Evolutionary conservation across 176 grass and related monocot genomes (phyloP).

Genomic region (Cenchrus americanus): DNA sequence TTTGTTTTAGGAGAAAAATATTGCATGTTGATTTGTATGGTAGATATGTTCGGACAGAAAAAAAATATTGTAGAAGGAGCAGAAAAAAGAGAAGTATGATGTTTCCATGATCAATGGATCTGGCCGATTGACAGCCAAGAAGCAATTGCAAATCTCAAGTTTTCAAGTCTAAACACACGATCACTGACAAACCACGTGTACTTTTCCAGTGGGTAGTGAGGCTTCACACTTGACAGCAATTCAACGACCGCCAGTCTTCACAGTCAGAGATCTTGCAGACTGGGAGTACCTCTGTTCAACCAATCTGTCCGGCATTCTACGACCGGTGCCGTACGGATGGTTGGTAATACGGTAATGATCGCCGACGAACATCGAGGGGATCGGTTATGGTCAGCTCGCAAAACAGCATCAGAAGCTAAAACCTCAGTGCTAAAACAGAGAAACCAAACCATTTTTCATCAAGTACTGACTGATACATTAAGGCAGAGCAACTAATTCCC

Average conservation of each 20-base stretch:
- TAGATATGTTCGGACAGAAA: too few relatives aligned
- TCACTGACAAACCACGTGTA: not conserved
- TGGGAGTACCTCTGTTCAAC: slow-evolving; percentile 9
- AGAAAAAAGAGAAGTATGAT: too few relatives aligned
- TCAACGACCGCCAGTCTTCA: slow-evolving; percentile 9
- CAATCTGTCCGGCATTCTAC: not conserved
- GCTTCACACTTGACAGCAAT: not conserved
- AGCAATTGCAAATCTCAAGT: not conserved
- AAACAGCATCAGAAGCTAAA: not conserved
- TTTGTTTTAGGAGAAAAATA: not conserved
- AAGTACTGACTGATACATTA: slow-evolving; percentile 55
- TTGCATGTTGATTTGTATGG: not conserved
- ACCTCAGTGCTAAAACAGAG: not conserved
- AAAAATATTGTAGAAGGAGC: too few relatives aligned
- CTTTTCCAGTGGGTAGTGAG: not conserved
- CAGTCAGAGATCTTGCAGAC: not conserved
- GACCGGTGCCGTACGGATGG: not conserved
- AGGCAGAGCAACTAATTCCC: slow-evolving; percentile 47
- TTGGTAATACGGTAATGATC: slow-evolving; percentile 19
- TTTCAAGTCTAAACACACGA: too few relatives aligned
- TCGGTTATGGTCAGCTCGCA: slow-evolving; percentile 5
- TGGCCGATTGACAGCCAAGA: not conserved
- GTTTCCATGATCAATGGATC: not conserved
- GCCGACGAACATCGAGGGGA: not conserved
- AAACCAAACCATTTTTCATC: slow-evolving; percentile 46